These are phyloP conservation scores for Herpetomonas muscarum DNA, from an alignment of 208 protist genomes.

Conservation along the genomic window DNA sequence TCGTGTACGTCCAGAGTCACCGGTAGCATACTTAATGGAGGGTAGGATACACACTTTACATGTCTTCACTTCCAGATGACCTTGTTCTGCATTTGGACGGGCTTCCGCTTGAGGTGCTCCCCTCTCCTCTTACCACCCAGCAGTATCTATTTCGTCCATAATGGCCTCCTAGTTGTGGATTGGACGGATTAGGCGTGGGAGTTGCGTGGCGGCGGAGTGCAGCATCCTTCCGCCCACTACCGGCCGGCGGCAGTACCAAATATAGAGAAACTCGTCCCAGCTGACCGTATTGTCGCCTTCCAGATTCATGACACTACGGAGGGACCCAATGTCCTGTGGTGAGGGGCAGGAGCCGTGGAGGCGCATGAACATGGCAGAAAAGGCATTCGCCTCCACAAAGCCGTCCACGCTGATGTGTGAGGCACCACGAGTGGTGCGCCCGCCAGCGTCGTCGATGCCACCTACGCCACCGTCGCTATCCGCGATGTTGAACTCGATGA, in stretches of 20 bases:
- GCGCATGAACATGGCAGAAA: not conserved
- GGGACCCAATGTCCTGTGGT: no score
- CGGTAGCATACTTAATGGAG: no score
- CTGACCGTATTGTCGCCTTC: conserved; percentile 50
- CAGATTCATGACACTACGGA: conserved; percentile 36
- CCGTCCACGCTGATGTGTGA: no score
- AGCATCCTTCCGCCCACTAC: conserved; percentile 11
- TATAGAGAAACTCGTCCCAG: conserved; percentile 79
- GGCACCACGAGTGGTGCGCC: no score
- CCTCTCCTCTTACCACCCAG: no score
- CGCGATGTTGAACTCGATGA: conserved; percentile 61
- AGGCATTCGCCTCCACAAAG: not conserved
- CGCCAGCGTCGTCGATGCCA: no score
- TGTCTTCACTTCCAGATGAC: no score
- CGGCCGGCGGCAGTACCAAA: conserved; percentile 44
- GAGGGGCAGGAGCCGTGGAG: no score
- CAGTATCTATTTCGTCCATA: not conserved
- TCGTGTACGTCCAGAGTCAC: no score
- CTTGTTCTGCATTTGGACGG: no score
- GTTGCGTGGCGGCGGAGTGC: conserved; percentile 14
- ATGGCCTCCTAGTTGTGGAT: conserved; percentile 38
- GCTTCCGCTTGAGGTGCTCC: no score
- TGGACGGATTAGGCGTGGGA: conserved; percentile 5
- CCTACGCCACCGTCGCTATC: not conserved
- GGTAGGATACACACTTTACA: no score